A percentile compares a stretch with the other conserved stretches of the same genome.
These are phyloP conservation scores for Datura wrightii DNA, from an alignment of 257 asterid species.

Conservation along the genomic window DNA sequence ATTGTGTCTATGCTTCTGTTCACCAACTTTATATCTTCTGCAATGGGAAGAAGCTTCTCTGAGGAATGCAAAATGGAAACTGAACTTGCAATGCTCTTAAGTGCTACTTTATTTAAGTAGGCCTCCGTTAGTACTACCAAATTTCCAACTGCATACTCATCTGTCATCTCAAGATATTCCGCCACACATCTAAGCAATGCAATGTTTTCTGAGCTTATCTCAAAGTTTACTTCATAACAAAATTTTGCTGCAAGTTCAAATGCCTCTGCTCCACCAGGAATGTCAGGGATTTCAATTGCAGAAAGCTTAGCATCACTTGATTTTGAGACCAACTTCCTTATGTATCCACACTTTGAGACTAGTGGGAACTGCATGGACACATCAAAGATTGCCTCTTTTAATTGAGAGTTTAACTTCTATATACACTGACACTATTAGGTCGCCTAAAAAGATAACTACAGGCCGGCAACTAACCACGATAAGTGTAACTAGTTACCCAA, in stretches of 20 bases:
- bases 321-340: conserved; percentile 64
- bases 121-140: conserved; percentile 66
- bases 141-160: conserved; percentile 70
- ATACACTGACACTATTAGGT: background rate
- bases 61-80: conserved; percentile 69
- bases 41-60: conserved; percentile 64
- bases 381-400: background rate
- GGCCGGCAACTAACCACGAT: background rate
- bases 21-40: conserved; percentile 74
- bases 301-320: conserved; percentile 53
- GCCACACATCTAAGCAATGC: conserved; percentile 75
- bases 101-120: conserved; percentile 67
- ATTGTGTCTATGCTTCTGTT: conserved; percentile 75
- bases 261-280: conserved; percentile 83
- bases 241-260: conserved; percentile 87
- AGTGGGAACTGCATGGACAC: conserved; percentile 73
- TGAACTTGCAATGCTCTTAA: conserved; percentile 74
- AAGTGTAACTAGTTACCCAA: background rate
- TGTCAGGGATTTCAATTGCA: conserved; percentile 57
- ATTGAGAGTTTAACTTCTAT: background rate
- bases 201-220: conserved; percentile 67
- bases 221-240: conserved; percentile 83
- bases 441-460: background rate
- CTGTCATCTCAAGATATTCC: conserved; percentile 85
- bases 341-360: conserved; percentile 81